These are phyloP conservation scores for Colletotrichum lindemuthianum DNA, from an alignment of 2,329 filamentous ascomycete species.

Conservation along the genomic window DNA sequence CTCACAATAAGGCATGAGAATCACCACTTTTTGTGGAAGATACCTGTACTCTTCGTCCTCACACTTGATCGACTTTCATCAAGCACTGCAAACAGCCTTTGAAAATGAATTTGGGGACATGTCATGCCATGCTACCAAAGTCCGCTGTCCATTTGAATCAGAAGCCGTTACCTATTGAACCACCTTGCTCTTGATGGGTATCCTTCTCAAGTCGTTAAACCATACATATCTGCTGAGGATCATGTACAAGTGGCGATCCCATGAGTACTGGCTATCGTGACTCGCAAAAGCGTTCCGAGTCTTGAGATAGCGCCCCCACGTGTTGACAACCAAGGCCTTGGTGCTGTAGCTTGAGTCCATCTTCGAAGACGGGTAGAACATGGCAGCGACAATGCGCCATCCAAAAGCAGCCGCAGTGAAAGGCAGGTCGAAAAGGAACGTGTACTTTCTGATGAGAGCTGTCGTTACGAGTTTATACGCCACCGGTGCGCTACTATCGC, in stretches of 20 bases:
- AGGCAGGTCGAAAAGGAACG: conserved; percentile 49
- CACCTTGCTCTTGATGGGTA: neutral
- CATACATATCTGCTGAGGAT: conserved; percentile 52
- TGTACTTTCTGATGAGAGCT: conserved; percentile 49
- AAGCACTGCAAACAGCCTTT: no score
- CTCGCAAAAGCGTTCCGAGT: conserved; percentile 49
- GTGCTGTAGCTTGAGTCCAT: conserved; percentile 25
- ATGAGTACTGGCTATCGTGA: conserved; percentile 52
- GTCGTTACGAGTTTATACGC: conserved; percentile 50
- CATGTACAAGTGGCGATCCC: conserved; percentile 52
- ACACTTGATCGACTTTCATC: no score
- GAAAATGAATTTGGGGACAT: no score
- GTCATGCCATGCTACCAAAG: no score
- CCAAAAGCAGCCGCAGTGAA: conserved; percentile 50
- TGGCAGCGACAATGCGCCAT: neutral
- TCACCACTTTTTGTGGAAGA: no score
- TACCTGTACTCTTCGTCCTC: no score
- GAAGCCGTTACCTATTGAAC: no score
- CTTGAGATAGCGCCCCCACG: conserved; percentile 47
- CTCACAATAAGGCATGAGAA: fast-evolving
- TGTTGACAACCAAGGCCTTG: conserved; percentile 48
- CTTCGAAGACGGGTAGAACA: neutral
- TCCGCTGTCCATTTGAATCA: no score
- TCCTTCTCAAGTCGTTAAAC: conserved; percentile 45
- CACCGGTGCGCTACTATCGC: conserved; percentile 43